These are phyloP conservation scores for Fusarium subglutinans DNA, from an alignment of 2,329 filamentous ascomycete species.

Conservation along the genomic window DNA sequence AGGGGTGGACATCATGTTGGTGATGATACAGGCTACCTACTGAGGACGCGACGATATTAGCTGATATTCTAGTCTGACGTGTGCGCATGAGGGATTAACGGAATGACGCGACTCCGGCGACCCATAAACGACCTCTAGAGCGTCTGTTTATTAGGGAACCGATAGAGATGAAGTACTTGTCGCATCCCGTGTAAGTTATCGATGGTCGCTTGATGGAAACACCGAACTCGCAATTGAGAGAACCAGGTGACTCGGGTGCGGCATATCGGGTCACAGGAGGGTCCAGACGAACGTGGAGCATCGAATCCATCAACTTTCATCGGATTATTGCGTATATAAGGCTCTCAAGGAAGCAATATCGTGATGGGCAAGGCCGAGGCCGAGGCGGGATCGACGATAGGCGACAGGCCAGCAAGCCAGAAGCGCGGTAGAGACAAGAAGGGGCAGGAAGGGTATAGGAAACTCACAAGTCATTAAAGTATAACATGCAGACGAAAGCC, in stretches of 20 bases:
- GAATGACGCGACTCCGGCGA: conserved; percentile 44
- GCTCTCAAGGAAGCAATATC: conserved; percentile 45
- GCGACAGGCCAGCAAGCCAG: conserved; percentile 49
- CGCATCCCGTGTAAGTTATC: conserved; percentile 56
- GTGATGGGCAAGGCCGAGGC: conserved; percentile 47
- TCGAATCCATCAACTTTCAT: conserved; percentile 49
- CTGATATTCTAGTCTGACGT: conserved; percentile 29
- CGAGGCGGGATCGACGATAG: conserved; percentile 50
- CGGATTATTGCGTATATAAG: conserved; percentile 36
- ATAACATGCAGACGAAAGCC: conserved; percentile 51
- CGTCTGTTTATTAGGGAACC: conserved; percentile 32
- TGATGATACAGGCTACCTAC: conserved; percentile 67
- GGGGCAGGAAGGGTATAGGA: conserved; percentile 39
- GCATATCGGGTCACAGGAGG: conserved; percentile 36
- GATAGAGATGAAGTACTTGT: conserved; percentile 52
- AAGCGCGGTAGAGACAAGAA: conserved; percentile 42
- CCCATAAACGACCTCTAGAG: conserved; percentile 33
- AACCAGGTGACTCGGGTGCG: conserved; percentile 34
- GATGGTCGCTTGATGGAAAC: conserved; percentile 59
- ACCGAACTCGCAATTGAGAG: conserved; percentile 55
- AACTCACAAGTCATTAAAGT: conserved; percentile 63
- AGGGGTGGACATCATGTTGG: conserved; percentile 71
- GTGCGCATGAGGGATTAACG: conserved; percentile 33
- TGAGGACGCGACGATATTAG: conserved; percentile 50
- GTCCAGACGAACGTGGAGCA: conserved; percentile 47